Conservation (phyloP, 75 land plant genomes). For the Azolla pinnata region DNA sequence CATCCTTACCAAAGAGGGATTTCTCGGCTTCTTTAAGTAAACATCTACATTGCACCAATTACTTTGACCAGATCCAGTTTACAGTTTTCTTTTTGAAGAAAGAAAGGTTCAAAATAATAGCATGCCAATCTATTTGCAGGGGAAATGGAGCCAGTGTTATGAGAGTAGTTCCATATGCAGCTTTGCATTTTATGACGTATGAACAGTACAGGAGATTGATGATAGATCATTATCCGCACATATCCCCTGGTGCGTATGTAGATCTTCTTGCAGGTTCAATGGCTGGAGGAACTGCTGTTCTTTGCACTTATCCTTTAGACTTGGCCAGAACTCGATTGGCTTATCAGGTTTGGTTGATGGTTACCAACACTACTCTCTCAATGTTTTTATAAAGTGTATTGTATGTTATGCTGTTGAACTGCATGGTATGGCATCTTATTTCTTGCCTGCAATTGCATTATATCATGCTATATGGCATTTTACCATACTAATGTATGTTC, state of each 20-base stretch:
- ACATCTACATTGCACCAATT: no score
- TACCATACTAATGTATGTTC: no score
- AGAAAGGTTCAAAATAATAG: neutral
- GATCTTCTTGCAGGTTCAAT: conserved; percentile 93
- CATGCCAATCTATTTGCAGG: conserved; percentile 25
- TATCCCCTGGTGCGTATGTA: conserved; percentile 70
- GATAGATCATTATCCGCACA: conserved; percentile 37
- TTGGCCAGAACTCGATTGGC: conserved; percentile 46
- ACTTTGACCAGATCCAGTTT: no score
- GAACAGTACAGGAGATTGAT: conserved; percentile 84
- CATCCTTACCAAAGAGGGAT: conserved; percentile 60
- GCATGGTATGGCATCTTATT: no score
- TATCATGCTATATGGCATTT: neutral
- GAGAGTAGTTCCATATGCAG: conserved; percentile 96
- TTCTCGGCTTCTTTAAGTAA: conserved; percentile 79
- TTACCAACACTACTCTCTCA: no score
- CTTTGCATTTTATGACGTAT: conserved; percentile 87
- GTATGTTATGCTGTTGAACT: no score
- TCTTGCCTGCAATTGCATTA: neutral
- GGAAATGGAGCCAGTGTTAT: conserved; percentile 98
- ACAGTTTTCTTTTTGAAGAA: neutral
- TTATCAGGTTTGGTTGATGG: conserved; percentile 30
- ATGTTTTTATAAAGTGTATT: no score
- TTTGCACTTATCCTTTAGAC: conserved; percentile 93
- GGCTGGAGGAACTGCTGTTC: conserved; percentile 97